Conservation (phyloP, 768 basidiomycete genomes). For the Austroboletus festivus region DNA sequence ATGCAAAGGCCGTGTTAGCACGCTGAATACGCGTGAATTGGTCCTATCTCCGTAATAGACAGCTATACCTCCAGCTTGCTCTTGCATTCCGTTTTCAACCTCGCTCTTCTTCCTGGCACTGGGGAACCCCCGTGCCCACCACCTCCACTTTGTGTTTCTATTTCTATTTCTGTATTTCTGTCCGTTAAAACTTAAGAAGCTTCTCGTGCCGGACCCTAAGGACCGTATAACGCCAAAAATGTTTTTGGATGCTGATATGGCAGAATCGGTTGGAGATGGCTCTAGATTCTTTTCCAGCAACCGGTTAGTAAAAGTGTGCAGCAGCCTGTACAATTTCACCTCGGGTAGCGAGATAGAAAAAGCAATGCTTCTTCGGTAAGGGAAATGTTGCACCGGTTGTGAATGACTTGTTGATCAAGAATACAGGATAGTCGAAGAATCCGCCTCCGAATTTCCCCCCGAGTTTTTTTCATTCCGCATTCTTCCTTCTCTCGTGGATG, state of each 20-base stretch:
- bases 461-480: conserved; percentile 84
- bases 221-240: conserved; percentile 69
- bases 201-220: conserved; percentile 87
- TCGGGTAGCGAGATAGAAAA: conserved; percentile 83
- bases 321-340: conserved; percentile 81
- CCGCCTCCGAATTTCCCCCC: conserved; percentile 73
- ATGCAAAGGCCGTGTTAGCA: too few species aligned
- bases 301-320: conserved; percentile 78
- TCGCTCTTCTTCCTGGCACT: conserved; percentile 63
- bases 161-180: conserved; percentile 67
- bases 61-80: conserved; percentile 87
- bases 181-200: conserved; percentile 82
- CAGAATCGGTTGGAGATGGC: conserved; percentile 51
- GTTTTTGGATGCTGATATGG: conserved; percentile 81
- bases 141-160: conserved; percentile 72
- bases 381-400: background rate
- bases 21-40: conserved; percentile 27
- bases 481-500: conserved; percentile 79
- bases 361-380: conserved; percentile 61
- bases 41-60: conserved; percentile 66
- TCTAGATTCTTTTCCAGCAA: conserved; percentile 83
- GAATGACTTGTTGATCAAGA: background rate
- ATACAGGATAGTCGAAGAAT: conserved; percentile 74
- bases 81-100: conserved; percentile 86
- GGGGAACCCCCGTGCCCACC: conserved; percentile 72